Conservation (phyloP, 73 alveolate species). For the Symbiodinium pilosum region DNA sequence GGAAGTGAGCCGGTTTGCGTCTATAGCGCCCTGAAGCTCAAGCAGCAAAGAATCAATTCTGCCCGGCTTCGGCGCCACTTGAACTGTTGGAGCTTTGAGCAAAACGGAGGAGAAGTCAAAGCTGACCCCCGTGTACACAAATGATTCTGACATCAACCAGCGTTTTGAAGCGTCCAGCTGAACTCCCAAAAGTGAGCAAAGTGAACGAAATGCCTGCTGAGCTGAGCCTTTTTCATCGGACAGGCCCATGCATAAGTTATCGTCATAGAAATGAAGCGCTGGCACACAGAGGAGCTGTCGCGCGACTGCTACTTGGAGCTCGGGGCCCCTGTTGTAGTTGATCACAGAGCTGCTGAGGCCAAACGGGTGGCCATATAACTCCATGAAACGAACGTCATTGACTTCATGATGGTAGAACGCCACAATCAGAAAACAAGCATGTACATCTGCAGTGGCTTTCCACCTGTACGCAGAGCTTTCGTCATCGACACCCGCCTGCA, state of each 20-base stretch:
- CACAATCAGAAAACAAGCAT: background rate
- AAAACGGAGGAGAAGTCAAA: background rate
- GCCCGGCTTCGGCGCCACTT: background rate
- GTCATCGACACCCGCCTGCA: background rate
- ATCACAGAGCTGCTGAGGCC: background rate
- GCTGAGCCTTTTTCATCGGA: background rate
- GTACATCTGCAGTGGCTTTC: background rate
- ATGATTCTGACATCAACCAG: background rate
- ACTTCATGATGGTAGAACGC: background rate
- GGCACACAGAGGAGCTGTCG: background rate
- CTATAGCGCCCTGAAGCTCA: background rate
- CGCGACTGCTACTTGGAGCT: background rate
- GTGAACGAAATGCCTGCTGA: background rate
- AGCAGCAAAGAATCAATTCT: background rate
- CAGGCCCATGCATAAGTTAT: background rate
- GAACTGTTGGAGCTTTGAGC: background rate
- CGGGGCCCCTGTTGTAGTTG: background rate
- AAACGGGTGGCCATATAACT: background rate
- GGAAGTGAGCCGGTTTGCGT: background rate
- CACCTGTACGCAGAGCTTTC: background rate
- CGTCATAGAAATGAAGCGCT: background rate
- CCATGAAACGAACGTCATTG: background rate
- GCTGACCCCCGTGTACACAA: background rate
- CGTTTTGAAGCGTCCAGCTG: background rate
- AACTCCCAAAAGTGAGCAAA: background rate